Evolutionary conservation across 805 yeast genomes (phyloP), one percentile per base, ranked within the genome.

Genomic region (Diddensiella caesifluorescens): DNA sequence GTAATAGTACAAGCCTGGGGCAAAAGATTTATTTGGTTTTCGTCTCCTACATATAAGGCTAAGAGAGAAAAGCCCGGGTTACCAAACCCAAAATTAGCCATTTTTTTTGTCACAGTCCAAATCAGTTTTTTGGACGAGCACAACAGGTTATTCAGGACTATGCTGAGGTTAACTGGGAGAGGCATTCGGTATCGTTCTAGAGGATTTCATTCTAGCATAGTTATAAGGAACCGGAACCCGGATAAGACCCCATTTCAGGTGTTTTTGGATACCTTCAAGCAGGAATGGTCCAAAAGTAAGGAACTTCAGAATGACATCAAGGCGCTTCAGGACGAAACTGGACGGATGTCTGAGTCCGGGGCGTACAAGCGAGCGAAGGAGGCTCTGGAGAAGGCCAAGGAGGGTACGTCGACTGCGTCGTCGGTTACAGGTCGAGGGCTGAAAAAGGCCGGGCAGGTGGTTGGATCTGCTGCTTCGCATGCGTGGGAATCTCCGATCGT

Each of bases 401-500:
- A 77, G 58, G 78, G 79, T 5, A 65, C 75, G 2, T 41, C 50
- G 4, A 47, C 55, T 26, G 62, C 62, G 6, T 54, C 67, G 4
- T 73, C 85, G 15, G 83, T 83, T 28, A 74, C 80, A 4, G 80
- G 83, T 10, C 77, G 83, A 60, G 82, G 87, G 32, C 76, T 86
- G 42, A 75, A 78, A 55, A 84, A 83, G 64, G 92, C 97, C 4
- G 97, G 97, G n/a, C 86, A 83, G 55, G 90, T 80, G 29, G 87
- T 92, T 26, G 97, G 96, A 41, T 81, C 75, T 44, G 95, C 80
- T 34, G 97, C 96, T 3, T 70, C 75, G 29, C 82, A 80, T 46
- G 96, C 97, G 1, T 92, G 98, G 98, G 96, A 92, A 47, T 87
- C 96, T 1, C 85, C 92, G 19, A 84, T 90, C 32, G 92, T 95